Base-by-base conservation (phyloP, 2,329 filamentous ascomycete species). In the Ophiognomonia clavigignenti-juglandacearum region DNA sequence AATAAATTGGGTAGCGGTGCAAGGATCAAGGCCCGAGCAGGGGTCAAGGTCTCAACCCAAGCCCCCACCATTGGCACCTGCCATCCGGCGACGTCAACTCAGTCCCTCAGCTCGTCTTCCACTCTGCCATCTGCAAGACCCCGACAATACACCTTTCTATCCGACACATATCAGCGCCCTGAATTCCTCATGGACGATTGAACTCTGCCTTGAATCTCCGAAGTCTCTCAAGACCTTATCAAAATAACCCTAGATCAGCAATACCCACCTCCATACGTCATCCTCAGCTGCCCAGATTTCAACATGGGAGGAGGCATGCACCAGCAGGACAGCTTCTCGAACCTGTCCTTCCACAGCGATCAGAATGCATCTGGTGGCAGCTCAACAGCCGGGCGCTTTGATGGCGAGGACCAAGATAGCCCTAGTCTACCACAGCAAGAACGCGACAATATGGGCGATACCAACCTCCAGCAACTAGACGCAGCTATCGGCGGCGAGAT, bases 311-410 rank as follows among this genome's bases (percentile, higher is more conserved):
- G 24, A 31, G 66, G 72, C 52, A 71, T 71, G 58, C 70, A 73
- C 55, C 74, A 77, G 59, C 70, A 75, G 60, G 85, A 88, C 67
- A 85, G 86, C 68, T 93, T 93, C 67, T 86, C 88, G 62, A 87
- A 80, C 62, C 82, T 92, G 53, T 85, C 85, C 49, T 95, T 88
- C 88, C 75, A 79, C 56, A 83, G 80, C 62, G 82, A 85, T 50
- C 75, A 78, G 37, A 71, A 71, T 48, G 67, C 72, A 50, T 63
- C 57, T 7, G 66, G 64, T 8, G 64, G 67, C 34, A 61, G 56
- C 18, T 50, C 56, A 34, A 51, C 57, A 44, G 53, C 26, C 55
- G 59, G 8, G 59, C 50, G 48, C 8, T 44, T 45, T 10, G 49
- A 49, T 14, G 43, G 35, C 18, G 18, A 39, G n/a, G 51, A 48